phyloP scores from a whole-genome alignment of 2,329 filamentous ascomycete genomes.

The Fusarium ambrosium region DNA sequence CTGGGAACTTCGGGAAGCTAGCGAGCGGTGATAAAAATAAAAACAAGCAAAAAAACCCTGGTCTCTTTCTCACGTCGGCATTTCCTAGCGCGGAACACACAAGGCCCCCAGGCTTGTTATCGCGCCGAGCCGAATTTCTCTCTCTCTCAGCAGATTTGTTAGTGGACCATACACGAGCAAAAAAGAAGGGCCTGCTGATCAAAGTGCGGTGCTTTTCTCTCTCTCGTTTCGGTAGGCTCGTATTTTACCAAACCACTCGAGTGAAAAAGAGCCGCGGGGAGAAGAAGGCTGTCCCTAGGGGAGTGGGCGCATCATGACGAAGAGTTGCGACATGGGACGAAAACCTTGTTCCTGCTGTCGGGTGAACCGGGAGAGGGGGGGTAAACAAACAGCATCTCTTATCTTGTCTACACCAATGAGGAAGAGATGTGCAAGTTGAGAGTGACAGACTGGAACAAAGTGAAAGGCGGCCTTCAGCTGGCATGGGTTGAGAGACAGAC shows the following conservation, averaged over 20 bases:
- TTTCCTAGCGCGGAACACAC: neutral
- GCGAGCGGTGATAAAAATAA: constrained; percentile 6
- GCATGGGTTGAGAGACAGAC: constrained; percentile 22
- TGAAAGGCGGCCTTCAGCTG: constrained; percentile 3
- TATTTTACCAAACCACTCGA: constrained; percentile 10
- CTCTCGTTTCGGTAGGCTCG: constrained; percentile 5
- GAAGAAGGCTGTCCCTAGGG: constrained; percentile 4
- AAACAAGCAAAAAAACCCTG: neutral
- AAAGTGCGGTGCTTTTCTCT: neutral
- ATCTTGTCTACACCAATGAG: neutral
- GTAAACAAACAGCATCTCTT: constrained; percentile 15
- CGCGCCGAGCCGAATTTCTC: neutral
- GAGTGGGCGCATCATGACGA: constrained; percentile 26
- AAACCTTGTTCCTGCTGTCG: constrained; percentile 21
- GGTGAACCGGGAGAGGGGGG: constrained; percentile 21
- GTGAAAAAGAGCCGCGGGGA: neutral
- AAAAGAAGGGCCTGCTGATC: neutral
- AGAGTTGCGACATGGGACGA: constrained; percentile 4
- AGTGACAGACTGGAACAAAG: neutral
- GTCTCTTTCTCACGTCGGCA: constrained; percentile 6
- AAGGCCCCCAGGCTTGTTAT: neutral
- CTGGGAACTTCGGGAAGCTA: constrained; percentile 4
- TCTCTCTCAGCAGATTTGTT: neutral
- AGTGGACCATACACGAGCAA: neutral
- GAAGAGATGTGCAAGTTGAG: neutral